phyloP scores from a whole-genome alignment of 2,329 filamentous ascomycete genomes.

The Cercospora zeae-maydis region DNA sequence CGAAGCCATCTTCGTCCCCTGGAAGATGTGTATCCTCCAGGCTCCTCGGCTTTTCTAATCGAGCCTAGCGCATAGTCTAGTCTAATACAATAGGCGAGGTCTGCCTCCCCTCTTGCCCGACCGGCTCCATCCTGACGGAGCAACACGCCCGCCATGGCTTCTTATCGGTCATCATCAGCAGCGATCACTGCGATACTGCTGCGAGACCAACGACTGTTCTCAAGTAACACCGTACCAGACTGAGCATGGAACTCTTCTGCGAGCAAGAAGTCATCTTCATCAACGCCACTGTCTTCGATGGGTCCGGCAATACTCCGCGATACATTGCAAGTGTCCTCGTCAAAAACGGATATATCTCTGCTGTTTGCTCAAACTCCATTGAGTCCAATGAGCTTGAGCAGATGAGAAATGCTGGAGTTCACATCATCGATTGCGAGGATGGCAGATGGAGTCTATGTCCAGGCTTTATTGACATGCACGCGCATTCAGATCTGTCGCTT shows the following conservation, averaged over 20 bases:
- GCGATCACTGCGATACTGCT: neutral
- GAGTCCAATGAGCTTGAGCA: neutral
- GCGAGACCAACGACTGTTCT: neutral
- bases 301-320: conserved; percentile 23
- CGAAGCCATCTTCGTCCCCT: neutral
- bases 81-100: neutral
- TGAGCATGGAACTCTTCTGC: neutral
- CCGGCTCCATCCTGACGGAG: neutral
- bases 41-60: neutral
- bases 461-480: conserved; percentile 35
- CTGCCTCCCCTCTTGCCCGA: neutral
- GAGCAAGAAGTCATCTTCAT: conserved; percentile 22
- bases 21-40: too few relatives aligned
- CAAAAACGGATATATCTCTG: conserved; percentile 22
- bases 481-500: conserved; percentile 32
- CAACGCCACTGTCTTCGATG: conserved; percentile 28
- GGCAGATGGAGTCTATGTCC: conserved; percentile 30
- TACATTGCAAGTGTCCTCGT: conserved; percentile 25
- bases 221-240: neutral
- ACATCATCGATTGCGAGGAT: conserved; percentile 28
- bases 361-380: conserved; percentile 8
- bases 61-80: neutral
- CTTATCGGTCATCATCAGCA: neutral
- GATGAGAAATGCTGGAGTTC: neutral
- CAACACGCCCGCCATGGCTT: neutral